Evolutionary conservation across 1,284 basidiomycete species (phyloP).

Genomic region (Boletus sp.): DNA sequence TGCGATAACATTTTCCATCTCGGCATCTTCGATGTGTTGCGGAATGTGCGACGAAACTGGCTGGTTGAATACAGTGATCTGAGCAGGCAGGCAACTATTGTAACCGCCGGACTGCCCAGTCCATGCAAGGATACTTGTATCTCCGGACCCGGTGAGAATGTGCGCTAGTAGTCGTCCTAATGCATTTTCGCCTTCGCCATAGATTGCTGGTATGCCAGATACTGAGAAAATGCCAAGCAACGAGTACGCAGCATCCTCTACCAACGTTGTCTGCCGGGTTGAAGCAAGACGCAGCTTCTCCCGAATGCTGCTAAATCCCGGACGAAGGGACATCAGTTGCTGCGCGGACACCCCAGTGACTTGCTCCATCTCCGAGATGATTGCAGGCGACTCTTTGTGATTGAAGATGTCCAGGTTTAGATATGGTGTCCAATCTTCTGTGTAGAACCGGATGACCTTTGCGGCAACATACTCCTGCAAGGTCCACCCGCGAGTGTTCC

Average conservation of each 20-base stretch:
- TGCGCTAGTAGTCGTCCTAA: background rate
- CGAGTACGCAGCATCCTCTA: background rate
- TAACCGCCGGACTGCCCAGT: background rate
- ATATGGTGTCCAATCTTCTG: background rate
- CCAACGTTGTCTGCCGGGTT: background rate
- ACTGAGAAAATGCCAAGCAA: background rate
- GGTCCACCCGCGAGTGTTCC: constrained; percentile 1
- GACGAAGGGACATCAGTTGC: background rate
- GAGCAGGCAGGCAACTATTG: background rate
- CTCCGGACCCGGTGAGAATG: background rate
- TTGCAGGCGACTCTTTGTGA: background rate
- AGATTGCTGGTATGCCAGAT: background rate
- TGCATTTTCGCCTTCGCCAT: background rate
- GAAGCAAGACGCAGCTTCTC: background rate
- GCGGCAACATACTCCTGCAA: background rate
- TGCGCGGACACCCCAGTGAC: background rate
- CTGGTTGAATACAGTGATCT: background rate
- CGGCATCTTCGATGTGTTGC: no score
- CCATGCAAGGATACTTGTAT: background rate
- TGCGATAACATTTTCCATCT: background rate
- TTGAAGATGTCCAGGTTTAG: background rate
- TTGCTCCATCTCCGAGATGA: background rate
- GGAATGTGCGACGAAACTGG: no score
- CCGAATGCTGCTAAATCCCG: background rate
- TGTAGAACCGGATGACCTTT: background rate